Evolutionary conservation across 140 eudicot genomes (phyloP).

Genomic region (Ambrosia hybrid): DNA sequence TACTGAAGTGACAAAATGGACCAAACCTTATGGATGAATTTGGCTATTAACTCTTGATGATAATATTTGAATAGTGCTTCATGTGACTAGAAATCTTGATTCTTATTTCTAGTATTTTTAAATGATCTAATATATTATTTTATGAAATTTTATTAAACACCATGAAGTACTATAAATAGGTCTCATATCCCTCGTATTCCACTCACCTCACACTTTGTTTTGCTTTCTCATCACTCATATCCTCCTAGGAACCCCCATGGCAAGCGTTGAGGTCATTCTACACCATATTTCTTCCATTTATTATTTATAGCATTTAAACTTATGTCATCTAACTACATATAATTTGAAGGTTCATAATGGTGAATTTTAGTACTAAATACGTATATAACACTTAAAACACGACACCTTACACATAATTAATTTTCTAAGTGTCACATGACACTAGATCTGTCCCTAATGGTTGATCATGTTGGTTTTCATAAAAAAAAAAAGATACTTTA

Average conservation of each 20-base stretch:
- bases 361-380: too few relatives aligned
- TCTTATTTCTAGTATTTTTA: too few relatives aligned
- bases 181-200: constrained; percentile 14
- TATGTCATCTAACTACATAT: too few relatives aligned
- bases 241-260: constrained; percentile 28
- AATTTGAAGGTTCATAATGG: too few relatives aligned
- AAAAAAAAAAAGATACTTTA: neutral
- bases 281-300: neutral
- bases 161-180: constrained; percentile 33
- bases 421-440: neutral
- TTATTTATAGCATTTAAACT: neutral
- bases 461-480: constrained; percentile 2
- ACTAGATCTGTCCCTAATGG: neutral
- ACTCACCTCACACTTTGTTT: constrained; percentile 20
- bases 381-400: neutral
- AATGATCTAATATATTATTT: too few relatives aligned
- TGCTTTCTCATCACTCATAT: constrained; percentile 10
- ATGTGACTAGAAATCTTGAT: too few relatives aligned
- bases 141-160: neutral
- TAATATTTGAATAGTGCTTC: too few relatives aligned
- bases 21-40: too few relatives aligned
- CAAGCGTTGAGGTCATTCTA: constrained; percentile 33
- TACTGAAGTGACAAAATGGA: too few relatives aligned
- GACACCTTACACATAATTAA: neutral
- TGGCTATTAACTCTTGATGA: too few relatives aligned